Percentiles rank a stretch among this genome's conserved stretches.
Conservation (phyloP, 1,284 basidiomycete species). For the Sporisorium reilianum region DNA sequence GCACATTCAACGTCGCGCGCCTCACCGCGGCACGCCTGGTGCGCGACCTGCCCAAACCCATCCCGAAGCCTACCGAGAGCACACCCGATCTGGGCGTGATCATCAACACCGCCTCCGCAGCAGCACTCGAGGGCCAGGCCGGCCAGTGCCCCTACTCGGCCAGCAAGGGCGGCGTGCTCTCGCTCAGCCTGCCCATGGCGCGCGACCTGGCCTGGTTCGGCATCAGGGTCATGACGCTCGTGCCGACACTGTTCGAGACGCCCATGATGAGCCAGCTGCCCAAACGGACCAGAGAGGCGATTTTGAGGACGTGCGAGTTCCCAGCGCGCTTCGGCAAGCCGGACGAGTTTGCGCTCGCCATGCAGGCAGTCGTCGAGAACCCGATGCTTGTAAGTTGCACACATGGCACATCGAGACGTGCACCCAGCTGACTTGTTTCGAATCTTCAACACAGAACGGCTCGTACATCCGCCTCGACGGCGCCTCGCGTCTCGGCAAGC, state of each 20-base stretch:
- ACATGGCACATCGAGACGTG: too few relatives aligned
- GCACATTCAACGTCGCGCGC: constrained; percentile 69
- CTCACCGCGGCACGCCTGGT: constrained; percentile 67
- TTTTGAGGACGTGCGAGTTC: constrained; percentile 41
- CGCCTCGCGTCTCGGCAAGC: constrained; percentile 65
- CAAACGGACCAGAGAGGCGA: constrained; percentile 28
- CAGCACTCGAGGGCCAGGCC: constrained; percentile 69
- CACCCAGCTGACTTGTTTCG: too few relatives aligned
- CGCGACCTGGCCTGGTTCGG: constrained; percentile 69
- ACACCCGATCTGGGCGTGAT: constrained; percentile 68
- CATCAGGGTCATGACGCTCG: constrained; percentile 58
- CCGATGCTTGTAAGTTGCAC: constrained; percentile 59
- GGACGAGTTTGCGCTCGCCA: constrained; percentile 66
- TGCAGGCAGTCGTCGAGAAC: constrained; percentile 62
- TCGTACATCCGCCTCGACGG: constrained; percentile 64
- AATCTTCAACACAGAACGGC: constrained; percentile 43
- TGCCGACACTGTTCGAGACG: constrained; percentile 68
- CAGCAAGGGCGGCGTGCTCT: constrained; percentile 67
- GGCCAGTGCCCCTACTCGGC: constrained; percentile 68
- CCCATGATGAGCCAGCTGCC: constrained; percentile 67
- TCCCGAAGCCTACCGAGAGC: constrained; percentile 36
- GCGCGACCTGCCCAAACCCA: constrained; percentile 44
- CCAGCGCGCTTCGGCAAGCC: constrained; percentile 62
- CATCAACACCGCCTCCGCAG: constrained; percentile 66
- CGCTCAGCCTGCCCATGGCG: constrained; percentile 69